These are phyloP conservation scores for Gossypium gossypioides DNA, from an alignment of 441 rosid species.

Conservation along the genomic window DNA sequence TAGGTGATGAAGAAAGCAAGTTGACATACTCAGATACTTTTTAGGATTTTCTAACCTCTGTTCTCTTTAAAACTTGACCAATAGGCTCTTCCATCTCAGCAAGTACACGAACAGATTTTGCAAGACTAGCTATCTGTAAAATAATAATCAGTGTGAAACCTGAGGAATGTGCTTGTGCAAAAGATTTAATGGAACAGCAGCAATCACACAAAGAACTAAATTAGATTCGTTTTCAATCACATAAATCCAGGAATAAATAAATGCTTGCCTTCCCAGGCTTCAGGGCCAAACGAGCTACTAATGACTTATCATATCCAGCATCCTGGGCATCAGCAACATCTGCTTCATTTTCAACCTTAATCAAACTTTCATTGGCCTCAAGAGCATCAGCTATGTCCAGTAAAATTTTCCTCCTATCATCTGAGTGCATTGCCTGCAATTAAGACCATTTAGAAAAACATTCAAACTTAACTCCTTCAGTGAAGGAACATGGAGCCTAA, in stretches of 20 bases:
- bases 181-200: not conserved
- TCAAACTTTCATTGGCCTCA: conserved; percentile 31
- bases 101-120: conserved; percentile 38
- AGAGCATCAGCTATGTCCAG: conserved; percentile 37
- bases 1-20: conserved; percentile 1
- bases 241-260: not conserved
- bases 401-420: conserved; percentile 34
- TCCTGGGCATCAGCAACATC: conserved; percentile 34
- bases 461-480: conserved; percentile 2
- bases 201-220: not conserved
- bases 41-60: conserved; percentile 34
- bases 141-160: not conserved
- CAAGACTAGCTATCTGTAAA: conserved; percentile 36
- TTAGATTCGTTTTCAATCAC: not conserved
- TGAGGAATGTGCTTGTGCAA: not conserved
- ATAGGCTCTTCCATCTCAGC: conserved; percentile 53
- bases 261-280: conserved; percentile 39
- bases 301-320: conserved; percentile 35
- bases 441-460: not conserved
- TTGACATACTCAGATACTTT: not conserved
- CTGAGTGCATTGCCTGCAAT: conserved; percentile 27
- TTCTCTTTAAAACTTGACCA: conserved; percentile 35
- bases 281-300: conserved; percentile 34
- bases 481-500: not conserved
- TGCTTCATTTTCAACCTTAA: conserved; percentile 34